Base-by-base conservation (phyloP, 1,284 basidiomycete genomes). In the Tilletia caries region DNA sequence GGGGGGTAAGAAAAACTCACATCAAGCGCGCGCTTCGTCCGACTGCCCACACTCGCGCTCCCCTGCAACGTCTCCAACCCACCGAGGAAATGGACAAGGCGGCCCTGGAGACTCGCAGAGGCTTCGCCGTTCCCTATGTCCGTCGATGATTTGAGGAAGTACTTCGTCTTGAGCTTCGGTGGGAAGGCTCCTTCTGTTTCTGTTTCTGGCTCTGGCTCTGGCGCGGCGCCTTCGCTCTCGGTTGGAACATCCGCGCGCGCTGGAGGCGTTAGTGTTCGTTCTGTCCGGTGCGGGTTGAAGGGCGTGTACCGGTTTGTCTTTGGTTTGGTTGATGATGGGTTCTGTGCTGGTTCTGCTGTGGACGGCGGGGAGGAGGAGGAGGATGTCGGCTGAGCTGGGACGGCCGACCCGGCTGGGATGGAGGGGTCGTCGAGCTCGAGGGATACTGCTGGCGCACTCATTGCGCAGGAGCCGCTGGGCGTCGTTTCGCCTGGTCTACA, bases 101-200 rank as follows among this genome's bases (percentile, higher is more conserved):
- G 68, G 5, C 77, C 81, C 66, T 82, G 80, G 10, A 83, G 67
- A 1, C 71, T 73, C 12, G 79, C 82, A 67, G 86, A 92, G 8
- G 93, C 95, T 83, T 98, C 95, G 66, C 91, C 91, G 69, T 96
- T 93, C 10, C 96, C 96, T 3, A 98, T 87, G 80, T 98, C 94
- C 0, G 95, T 98, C 1, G 91, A 89, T 0, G 90, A 93, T 78
- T 92, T 93, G 27, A 95, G 82, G 78, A 89, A 94, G 76, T 91
- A 89, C 37, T 92, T 85, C 1, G 92, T 89, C 66, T 88, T 88
- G 82, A 96, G 94, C 58, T 88, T 87, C 13, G 92, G 88, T 48
- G 87, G 86, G 79, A 96, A 33, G 18, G 58, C 20, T 18, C 13
- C n/a, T n/a, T n/a, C 33, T 34, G 54, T 1, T 2, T 25, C 25